Evolutionary conservation across 495 filamentous ascomycete genomes (phyloP), one percentile per base, ranked within the genome.

Genomic region (Zalerion maritima): DNA sequence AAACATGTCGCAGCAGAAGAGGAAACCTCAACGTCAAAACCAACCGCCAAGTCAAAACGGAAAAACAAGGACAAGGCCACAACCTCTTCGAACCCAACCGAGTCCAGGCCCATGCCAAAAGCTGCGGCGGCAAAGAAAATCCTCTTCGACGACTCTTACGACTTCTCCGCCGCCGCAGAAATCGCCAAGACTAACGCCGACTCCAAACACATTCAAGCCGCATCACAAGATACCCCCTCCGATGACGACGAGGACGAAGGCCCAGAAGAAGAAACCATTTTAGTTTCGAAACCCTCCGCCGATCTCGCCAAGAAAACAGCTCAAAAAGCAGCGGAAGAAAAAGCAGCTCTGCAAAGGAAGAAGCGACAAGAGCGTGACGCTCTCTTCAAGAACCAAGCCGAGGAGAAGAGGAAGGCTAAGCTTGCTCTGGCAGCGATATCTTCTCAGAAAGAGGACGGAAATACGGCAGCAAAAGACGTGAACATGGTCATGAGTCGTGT

Each of bases 361-460:
- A 65, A 57, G 32, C 53, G 59, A 14, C 57, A 64, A 36, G 55
- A 54, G 41, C 53, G 54, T 24, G 57, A 61, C 40, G 49, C 45
- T 17, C 46, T 57, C 19, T 48, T 60, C 44, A 61, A 56, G 41
- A 39, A 52, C 29, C 58, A 63, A 44, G 59, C 57, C 5, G n/a
- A n/a, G n/a, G 43, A 52, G 46, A 42, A 52, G 32, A 50, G 47
- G 24, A 57, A 58, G 35, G 16, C 33, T 4, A 29, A 46, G 16
- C 29, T 37, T 15, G 14, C 28, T 11, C 24, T 24, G 9, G 7
- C 17, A 9, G 14, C 10, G 9, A 7, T 13, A 12, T 31, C 38
- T 3, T 26, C 18, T 25, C 24, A 27, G 3, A 32, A 31, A 7
- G 34, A 37, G 11, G n/a, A 17, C 7, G 8, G 1, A 6, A 16